Evolutionary conservation across 148 eudicot genomes (phyloP).

Genomic region (Agrostemma githago): DNA sequence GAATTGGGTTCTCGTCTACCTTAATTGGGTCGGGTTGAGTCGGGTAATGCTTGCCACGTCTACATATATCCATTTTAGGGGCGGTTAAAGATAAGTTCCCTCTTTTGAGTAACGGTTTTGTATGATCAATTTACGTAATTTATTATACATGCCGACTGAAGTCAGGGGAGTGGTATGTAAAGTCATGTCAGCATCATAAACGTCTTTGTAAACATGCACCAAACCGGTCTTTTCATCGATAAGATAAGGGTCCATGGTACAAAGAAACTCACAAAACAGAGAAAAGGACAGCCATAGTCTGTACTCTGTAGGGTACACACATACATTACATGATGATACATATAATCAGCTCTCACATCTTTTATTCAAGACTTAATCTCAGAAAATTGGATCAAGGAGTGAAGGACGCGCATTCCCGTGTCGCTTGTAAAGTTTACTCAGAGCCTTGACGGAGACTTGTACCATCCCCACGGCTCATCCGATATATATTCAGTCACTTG

Average conservation of each 20-base stretch:
- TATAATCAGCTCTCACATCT: not conserved
- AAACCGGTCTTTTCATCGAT: not conserved
- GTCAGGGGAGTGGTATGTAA: too few species aligned
- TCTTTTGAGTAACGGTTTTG: too few species aligned
- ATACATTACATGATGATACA: not conserved
- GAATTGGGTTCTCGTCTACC: too few species aligned
- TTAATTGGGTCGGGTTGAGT: too few species aligned
- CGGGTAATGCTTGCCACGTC: too few species aligned
- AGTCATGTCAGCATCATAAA: too few species aligned
- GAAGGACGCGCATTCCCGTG: not conserved
- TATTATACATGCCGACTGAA: too few species aligned
- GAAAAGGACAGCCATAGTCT: not conserved
- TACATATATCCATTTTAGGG: too few species aligned
- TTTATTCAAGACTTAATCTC: not conserved
- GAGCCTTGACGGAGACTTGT: slow-evolving; percentile 74
- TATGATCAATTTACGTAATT: too few species aligned
- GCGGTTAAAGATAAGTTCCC: too few species aligned
- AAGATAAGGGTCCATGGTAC: not conserved
- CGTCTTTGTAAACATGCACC: not conserved
- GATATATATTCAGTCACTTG: slow-evolving; percentile 83
- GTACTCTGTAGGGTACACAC: not conserved
- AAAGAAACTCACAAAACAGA: not conserved
- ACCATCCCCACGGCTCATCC: slow-evolving; percentile 95
- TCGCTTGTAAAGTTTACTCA: slow-evolving; percentile 24
- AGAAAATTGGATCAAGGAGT: not conserved